Evolutionary conservation across 2,329 filamentous ascomycete species (phyloP), one percentile per base, ranked within the genome.

Genomic region (Diaporthe vexans): DNA sequence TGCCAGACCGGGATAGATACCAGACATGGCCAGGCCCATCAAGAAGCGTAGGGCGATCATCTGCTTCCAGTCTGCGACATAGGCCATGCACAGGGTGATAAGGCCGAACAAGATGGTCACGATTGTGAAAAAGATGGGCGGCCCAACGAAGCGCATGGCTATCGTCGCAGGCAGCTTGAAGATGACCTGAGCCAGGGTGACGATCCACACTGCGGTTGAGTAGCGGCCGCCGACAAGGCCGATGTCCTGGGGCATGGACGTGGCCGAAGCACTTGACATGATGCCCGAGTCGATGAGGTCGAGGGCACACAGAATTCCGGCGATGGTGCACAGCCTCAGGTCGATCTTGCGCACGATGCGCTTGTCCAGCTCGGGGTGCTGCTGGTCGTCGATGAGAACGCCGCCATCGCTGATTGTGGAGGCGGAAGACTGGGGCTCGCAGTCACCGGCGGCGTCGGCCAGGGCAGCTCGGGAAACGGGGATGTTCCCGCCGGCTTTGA

Each of bases 151-250:
- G 61, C 92, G 87, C 37, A 93, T 90, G 1, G 91, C 89, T 58
- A 94, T 86, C 0, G 92, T 94, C 1, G 90, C 91, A 0, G 92
- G 92, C 10, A 94, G 83, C 80, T 94, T 92, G 78, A 93, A 94
- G 13, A 88, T 87, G 54, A 94, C 91, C 78, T 88, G 91, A 7
- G 91, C 86, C 72, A 94, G 87, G 13, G 92, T 94, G 82, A 94
- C 94, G 80, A 94, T 93, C 83, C 94, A 92, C 73, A 94, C 94
- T 29, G 91, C 88, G 6, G 94, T 88, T 1, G 91, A 92, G 80
- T 92, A 94, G 52, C 92, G 86, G 76, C 92, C 90, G 29, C 92
- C 92, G 56, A 90, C 87, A 17, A 94, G 84, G 21, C 88, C 87
- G 56, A 94, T 85, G 78, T 94, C 92, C 15, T 83, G 79, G 61